Conservation (phyloP, 371 early-diverging fungal genomes). For the Mucor racemosus region DNA sequence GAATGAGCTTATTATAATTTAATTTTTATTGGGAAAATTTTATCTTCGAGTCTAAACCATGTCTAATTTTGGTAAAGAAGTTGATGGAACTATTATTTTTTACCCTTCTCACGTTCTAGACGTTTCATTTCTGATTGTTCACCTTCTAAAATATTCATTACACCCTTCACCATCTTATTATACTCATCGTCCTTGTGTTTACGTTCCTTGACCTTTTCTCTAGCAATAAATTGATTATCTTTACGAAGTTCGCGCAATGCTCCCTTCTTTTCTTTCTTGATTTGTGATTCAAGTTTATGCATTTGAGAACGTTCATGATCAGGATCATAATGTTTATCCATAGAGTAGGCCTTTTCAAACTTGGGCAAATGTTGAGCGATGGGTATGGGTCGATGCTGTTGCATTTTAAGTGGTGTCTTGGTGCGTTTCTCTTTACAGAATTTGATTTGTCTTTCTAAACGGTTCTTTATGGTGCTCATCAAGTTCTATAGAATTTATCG, state of each 20-base stretch:
- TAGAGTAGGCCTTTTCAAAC: conserved; percentile 83
- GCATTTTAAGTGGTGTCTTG: conserved; percentile 78
- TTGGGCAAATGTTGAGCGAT: conserved; percentile 89
- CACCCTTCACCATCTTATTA: conserved; percentile 84
- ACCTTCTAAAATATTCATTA: conserved; percentile 78
- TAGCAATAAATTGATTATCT: conserved; percentile 88
- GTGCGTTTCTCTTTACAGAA: conserved; percentile 62
- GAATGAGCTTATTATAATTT: no score
- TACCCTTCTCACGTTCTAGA: conserved; percentile 60
- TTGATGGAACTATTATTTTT: conserved; percentile 23
- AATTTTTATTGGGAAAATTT: no score
- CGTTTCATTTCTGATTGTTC: conserved; percentile 83
- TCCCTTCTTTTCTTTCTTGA: conserved; percentile 91
- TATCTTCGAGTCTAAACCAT: background rate
- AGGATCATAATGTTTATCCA: conserved; percentile 85
- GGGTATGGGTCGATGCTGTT: conserved; percentile 86
- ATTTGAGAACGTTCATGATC: conserved; percentile 75
- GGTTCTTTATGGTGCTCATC: conserved; percentile 33
- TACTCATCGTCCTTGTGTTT: conserved; percentile 85
- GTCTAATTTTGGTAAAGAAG: background rate
- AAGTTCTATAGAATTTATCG: background rate
- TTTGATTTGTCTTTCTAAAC: conserved; percentile 57
- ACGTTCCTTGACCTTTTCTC: conserved; percentile 68
- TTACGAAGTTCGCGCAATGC: conserved; percentile 93
- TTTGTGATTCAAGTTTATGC: conserved; percentile 77